Evolutionary conservation across 345 rosid genomes (phyloP), one percentile per base, ranked within the genome.

Genomic region (Aquilaria sinensis): DNA sequence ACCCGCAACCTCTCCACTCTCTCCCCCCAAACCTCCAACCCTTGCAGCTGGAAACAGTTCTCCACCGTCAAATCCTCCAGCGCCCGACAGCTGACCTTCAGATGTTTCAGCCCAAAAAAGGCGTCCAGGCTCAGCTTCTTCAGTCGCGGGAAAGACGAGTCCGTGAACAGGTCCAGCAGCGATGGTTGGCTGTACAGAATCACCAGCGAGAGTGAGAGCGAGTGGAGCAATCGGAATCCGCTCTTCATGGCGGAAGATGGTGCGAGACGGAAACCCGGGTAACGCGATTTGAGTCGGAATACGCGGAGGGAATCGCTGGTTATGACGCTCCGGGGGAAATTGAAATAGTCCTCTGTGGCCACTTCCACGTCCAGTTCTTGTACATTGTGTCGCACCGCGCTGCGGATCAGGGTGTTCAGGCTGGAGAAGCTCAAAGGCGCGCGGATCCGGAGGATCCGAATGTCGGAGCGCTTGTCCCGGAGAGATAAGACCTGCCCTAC

Each of bases 251-350:
- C 67, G 4, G 85, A 78, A 1, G 78, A 71, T 12, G 86, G 86
- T 45, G 91, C 96, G 16, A 92, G 73, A 16, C 98, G 58, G 70
- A 89, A 89, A 1, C 96, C 98, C 0, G 85, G 95, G 58, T 72
- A 64, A 34, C 68, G 68, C 4, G 98, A 89, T 65, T 75, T 83
- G 56, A 85, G 71, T 61, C 69, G 77, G 67, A 89, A 79, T 46
- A 74, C 71, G 66, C 79, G 79, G 52, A 87, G 45, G 10, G 80
- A 62, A 12, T 82, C 88, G 52, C 92, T 87, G 0, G 73, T 65
- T 0, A 85, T 70, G 13, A 84, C 80, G 29, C 86, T 75, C 9
- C 89, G 77, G 12, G 98, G 96, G 68, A 92, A 78, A 54, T 92
- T 89, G 72, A 89, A 89, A 67, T 75, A 84, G 56, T 85, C 95